Conservation (phyloP, 139 green algal genomes). For the Auxenochlorella pyrenoidosa region DNA sequence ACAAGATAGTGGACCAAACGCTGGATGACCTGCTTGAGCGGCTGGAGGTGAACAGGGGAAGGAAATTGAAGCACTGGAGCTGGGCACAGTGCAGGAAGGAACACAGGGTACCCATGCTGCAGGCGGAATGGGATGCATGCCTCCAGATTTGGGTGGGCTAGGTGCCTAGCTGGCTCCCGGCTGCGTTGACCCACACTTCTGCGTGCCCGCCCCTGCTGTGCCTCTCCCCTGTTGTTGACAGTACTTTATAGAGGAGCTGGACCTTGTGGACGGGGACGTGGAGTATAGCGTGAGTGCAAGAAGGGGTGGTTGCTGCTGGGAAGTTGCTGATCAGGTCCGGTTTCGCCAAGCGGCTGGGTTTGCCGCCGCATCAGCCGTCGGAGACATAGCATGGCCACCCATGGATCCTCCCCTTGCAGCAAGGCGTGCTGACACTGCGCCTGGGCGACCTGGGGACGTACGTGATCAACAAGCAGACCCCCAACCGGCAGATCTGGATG, state of each 20-base stretch:
- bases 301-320: not conserved
- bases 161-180: too few relatives aligned
- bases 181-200: too few relatives aligned
- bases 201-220: not conserved
- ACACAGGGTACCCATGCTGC: too few relatives aligned
- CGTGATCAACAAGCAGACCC: constrained; percentile 98
- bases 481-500: constrained; percentile 97
- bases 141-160: too few relatives aligned
- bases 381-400: too few relatives aligned
- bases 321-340: too few relatives aligned
- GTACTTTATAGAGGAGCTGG: constrained; percentile 27
- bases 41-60: constrained; percentile 59
- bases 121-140: too few relatives aligned
- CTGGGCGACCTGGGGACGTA: constrained; percentile 90
- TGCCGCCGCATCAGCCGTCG: too few relatives aligned
- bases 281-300: constrained; percentile 69
- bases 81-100: too few relatives aligned
- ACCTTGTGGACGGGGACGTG: constrained; percentile 67
- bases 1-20: constrained; percentile 62
- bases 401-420: constrained; percentile 45
- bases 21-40: constrained; percentile 71
- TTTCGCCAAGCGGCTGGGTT: too few relatives aligned
- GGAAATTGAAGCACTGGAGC: not conserved
- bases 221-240: not conserved
- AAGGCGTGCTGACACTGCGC: constrained; percentile 87